Conservation (phyloP, 2,329 filamentous ascomycete genomes). For the Diplodia intermedia region DNA sequence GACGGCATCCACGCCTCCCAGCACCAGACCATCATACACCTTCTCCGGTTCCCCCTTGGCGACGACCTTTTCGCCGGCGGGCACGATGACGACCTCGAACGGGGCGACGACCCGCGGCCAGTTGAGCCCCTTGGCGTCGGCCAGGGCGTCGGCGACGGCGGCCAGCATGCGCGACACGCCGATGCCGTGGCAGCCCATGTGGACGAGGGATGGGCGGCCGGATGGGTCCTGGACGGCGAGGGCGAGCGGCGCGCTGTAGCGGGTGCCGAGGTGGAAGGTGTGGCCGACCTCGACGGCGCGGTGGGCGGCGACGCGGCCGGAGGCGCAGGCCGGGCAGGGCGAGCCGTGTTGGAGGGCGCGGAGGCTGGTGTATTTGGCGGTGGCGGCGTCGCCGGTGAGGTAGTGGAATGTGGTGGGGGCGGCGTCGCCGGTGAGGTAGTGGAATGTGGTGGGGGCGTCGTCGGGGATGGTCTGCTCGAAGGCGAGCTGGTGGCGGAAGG, state of each 20-base stretch:
- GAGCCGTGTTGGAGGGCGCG: conserved; percentile 1
- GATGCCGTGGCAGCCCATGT: conserved; percentile 98
- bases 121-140: conserved; percentile 73
- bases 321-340: conserved; percentile 13
- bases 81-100: conserved; percentile 75
- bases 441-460: conserved; percentile 35
- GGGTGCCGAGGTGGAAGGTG: conserved; percentile 90
- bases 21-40: conserved; percentile 68
- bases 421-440: conserved; percentile 30
- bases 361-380: neutral
- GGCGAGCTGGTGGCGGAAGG: conserved; percentile 37
- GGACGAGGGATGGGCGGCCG: conserved; percentile 62
- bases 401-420: conserved; percentile 36
- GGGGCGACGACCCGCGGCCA: conserved; percentile 91
- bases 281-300: conserved; percentile 90
- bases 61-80: conserved; percentile 49
- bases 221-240: conserved; percentile 50
- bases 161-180: conserved; percentile 90
- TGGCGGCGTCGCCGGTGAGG: conserved; percentile 13
- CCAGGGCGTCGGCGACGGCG: conserved; percentile 78
- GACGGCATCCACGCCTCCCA: conserved; percentile 38
- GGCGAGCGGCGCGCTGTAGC: conserved; percentile 79
- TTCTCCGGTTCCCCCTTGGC: conserved; percentile 56
- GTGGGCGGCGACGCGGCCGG: conserved; percentile 44
- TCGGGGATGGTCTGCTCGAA: conserved; percentile 35